These are phyloP conservation scores for Solanum lycopersicoides DNA, from an alignment of 257 asterid species.

Conservation along the genomic window DNA sequence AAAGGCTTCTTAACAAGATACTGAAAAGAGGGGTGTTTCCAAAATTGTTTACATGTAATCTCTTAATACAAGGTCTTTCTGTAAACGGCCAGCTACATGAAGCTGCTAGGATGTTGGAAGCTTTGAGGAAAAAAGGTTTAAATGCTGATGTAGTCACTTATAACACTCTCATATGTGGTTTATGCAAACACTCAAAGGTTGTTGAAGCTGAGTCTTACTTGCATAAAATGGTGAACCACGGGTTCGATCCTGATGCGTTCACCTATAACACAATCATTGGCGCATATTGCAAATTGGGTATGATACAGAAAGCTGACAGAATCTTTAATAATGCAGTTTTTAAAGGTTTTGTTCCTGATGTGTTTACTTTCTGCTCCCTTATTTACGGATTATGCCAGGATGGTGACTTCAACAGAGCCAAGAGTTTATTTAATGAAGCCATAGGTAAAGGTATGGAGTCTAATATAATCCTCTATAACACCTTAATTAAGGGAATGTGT, in stretches of 20 bases:
- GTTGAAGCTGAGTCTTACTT: slow-evolving; percentile 63
- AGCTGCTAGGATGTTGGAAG: slow-evolving; percentile 57
- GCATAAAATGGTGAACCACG: slow-evolving; percentile 70
- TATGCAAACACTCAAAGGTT: slow-evolving; percentile 74
- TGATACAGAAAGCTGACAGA: slow-evolving; percentile 54
- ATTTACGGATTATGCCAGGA: slow-evolving; percentile 61
- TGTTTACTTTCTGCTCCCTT: slow-evolving; percentile 71
- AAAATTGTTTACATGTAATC: slow-evolving; percentile 68
- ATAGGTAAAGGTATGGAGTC: slow-evolving; percentile 39
- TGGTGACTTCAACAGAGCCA: slow-evolving; percentile 66
- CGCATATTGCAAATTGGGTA: slow-evolving; percentile 66
- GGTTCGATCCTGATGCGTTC: slow-evolving; percentile 64
- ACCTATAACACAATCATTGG: slow-evolving; percentile 74
- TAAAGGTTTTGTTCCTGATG: slow-evolving; percentile 75
- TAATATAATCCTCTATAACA: slow-evolving; percentile 46
- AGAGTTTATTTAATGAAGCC: slow-evolving; percentile 44
- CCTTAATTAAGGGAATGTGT: slow-evolving; percentile 68
- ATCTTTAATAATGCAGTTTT: slow-evolving; percentile 55
- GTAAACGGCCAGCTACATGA: slow-evolving; percentile 46
- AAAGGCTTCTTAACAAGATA: slow-evolving; percentile 63
- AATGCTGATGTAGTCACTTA: slow-evolving; percentile 74
- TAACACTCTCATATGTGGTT: slow-evolving; percentile 73
- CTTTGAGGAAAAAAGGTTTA: slow-evolving; percentile 32
- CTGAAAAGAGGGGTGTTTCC: slow-evolving; percentile 68
- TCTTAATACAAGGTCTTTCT: slow-evolving; percentile 80